Conservation (phyloP, 768 basidiomycete species). For the Neoboletus subvelutipes region DNA sequence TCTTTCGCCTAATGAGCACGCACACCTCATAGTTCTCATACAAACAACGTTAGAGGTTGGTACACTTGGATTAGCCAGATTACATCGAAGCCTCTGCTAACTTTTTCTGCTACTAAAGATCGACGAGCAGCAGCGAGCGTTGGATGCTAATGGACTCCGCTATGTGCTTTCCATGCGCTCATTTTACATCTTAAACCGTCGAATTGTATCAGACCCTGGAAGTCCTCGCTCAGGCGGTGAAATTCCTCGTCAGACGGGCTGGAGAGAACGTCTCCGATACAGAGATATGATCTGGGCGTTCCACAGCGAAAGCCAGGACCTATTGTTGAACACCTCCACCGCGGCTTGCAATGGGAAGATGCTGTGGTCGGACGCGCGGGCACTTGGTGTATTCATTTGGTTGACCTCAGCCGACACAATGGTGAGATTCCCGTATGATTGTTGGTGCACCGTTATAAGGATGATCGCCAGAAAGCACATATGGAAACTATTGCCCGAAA, state of each 20-base stretch:
- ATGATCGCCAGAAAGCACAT: slow-evolving; percentile 61
- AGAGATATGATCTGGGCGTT: slow-evolving; percentile 98
- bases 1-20: slow-evolving; percentile 76
- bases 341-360: slow-evolving; percentile 81
- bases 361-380: slow-evolving; percentile 85
- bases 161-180: slow-evolving; percentile 93
- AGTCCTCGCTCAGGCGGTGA: slow-evolving; percentile 45
- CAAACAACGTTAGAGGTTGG: slow-evolving; percentile 83
- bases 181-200: slow-evolving; percentile 80
- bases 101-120: slow-evolving; percentile 48
- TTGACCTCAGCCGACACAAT: slow-evolving; percentile 72
- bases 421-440: slow-evolving; percentile 46
- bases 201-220: slow-evolving; percentile 48
- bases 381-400: slow-evolving; percentile 88
- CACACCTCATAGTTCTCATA: slow-evolving; percentile 79
- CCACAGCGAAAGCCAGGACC: slow-evolving; percentile 90
- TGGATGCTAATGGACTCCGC: slow-evolving; percentile 90
- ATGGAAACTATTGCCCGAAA: slow-evolving; percentile 89
- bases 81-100: neutral
- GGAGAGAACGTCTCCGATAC: slow-evolving; percentile 79
- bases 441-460: neutral
- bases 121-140: slow-evolving; percentile 84
- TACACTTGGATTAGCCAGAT: neutral
- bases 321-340: slow-evolving; percentile 70
- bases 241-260: slow-evolving; percentile 48